These are phyloP conservation scores for Vigna unguiculata DNA, from an alignment of 306 rosid genomes.

Conservation along the genomic window DNA sequence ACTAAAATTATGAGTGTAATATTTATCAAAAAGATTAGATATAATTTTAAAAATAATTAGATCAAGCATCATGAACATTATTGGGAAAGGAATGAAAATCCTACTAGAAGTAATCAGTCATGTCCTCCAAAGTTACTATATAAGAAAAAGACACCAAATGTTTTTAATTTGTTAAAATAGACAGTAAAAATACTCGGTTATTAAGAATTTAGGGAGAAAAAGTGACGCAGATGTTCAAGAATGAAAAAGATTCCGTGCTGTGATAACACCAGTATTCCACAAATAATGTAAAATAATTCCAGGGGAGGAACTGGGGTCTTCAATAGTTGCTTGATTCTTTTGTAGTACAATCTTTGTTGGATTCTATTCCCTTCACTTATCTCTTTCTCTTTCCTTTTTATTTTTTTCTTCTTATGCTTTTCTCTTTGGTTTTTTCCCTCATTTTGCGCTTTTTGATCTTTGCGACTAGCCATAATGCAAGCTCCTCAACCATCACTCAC, in stretches of 20 bases:
- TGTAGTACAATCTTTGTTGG: conserved; percentile 33
- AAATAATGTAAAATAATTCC: background rate
- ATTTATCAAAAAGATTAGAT: too few species aligned
- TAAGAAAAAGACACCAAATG: too few species aligned
- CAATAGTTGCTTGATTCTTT: background rate
- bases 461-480: conserved; percentile 61
- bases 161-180: too few species aligned
- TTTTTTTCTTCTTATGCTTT: background rate
- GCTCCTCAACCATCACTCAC: conserved; percentile 48
- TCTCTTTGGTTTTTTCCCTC: background rate
- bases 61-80: too few species aligned
- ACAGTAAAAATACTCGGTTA: too few species aligned
- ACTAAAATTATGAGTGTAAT: too few species aligned
- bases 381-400: background rate
- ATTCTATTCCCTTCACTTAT: background rate
- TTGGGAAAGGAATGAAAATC: too few species aligned
- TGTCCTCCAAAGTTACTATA: too few species aligned
- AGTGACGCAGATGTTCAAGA: background rate
- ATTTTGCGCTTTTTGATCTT: conserved; percentile 22
- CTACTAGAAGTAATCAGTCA: too few species aligned
- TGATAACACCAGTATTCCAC: background rate
- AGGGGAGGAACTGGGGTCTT: conserved; percentile 1
- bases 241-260: background rate
- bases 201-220: too few species aligned
- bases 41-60: too few species aligned